These are phyloP conservation scores for Fragilariopsis cylindrus DNA, from an alignment of 108 stramenopile genomes.

Conservation along the genomic window DNA sequence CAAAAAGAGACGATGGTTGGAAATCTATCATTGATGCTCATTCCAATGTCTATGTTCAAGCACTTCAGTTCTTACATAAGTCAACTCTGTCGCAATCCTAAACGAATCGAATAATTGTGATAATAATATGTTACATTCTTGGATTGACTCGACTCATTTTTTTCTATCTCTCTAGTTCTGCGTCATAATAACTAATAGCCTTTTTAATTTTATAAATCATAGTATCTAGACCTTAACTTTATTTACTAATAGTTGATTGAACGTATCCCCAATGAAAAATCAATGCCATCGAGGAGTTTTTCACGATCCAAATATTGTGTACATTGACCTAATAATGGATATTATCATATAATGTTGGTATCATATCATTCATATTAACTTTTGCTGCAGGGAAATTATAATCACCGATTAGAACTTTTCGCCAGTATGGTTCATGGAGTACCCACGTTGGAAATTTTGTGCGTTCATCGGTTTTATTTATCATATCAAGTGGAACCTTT, in stretches of 20 bases:
- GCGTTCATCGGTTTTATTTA: not conserved
- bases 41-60: slow-evolving; percentile 70
- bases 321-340: slow-evolving; percentile 63
- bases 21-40: slow-evolving; percentile 72
- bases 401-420: not conserved
- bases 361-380: slow-evolving; percentile 50
- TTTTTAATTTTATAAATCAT: too few species aligned
- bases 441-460: not conserved
- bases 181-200: too few species aligned
- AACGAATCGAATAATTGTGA: not conserved
- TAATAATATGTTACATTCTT: not conserved
- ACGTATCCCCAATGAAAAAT: slow-evolving; percentile 1
- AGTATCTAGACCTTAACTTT: too few species aligned
- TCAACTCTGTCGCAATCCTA: not conserved
- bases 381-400: slow-evolving; percentile 18
- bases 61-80: slow-evolving; percentile 49
- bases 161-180: too few species aligned
- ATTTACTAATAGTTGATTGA: not conserved
- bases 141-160: too few species aligned
- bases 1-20: slow-evolving; percentile 60
- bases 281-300: slow-evolving; percentile 60
- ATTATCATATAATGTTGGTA: slow-evolving; percentile 61
- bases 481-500: slow-evolving; percentile 3
- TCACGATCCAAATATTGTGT: slow-evolving; percentile 52
- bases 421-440: slow-evolving; percentile 9